Evolutionary conservation across 140 eudicot species (phyloP), one percentile per base, ranked within the genome.

Genomic region (Bidens hawaiensis): DNA sequence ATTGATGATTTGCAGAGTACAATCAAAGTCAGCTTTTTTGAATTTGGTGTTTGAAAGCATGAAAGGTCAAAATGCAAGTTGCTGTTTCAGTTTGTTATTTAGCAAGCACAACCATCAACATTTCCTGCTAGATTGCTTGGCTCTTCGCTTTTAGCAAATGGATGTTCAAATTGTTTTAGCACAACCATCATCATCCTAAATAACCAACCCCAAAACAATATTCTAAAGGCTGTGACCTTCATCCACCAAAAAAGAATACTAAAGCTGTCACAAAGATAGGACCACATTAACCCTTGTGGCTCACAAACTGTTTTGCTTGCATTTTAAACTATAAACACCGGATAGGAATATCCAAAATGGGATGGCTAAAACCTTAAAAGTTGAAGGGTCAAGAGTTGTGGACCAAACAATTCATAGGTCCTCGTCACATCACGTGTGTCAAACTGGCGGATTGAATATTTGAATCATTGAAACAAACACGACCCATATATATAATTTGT

Each of bases 161-260:
- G 45, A 57, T 57, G 74, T 23, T 59, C 41, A 69, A 46, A 48
- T 30, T 58, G 47, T 69, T 33, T 25, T 38, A 58, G 60, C 26
- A 48, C 51, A 31, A 47, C 28, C 43, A 49, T 60, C 41, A 58
- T 45, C 59, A 68, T n/a, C n/a, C n/a, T n/a, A n/a, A n/a, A n/a
- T 27, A 41, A 57, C 58, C 22, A 55, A 56, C 27, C 11, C 73
- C 67, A 31, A 21, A 69, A 69, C 62, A 70, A 70, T 70, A 60
- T 70, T 60, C 68, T 60, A 33, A 28, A 3, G 38, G 22, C 62
- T 46, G 24, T 30, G 21, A 34, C 38, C 23, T 30, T 36, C 62
- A 38, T 45, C 75, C 69, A 70, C 75, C 62, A 34, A 70, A 60
- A 60, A 3, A 34, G 68, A 60, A 70, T 70, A 70, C 62, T 48